Evolutionary conservation across 306 rosid genomes (phyloP).

Genomic region (Pterocarpus macrocarpus): DNA sequence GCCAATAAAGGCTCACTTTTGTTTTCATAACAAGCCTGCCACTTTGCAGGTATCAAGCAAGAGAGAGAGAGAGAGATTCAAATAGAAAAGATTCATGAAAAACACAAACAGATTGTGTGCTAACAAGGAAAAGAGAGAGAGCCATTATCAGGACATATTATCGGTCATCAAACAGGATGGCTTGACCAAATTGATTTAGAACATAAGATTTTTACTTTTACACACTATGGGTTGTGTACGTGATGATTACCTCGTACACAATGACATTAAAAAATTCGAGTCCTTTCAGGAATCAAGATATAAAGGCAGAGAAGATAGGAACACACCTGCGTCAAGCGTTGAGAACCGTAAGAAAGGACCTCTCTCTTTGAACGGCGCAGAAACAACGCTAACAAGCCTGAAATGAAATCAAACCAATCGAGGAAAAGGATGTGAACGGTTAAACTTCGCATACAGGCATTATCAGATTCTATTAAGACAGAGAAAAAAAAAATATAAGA

Average conservation of each 20-base stretch:
- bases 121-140: neutral
- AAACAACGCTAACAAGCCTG: neutral
- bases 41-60: neutral
- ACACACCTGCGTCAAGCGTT: conserved; percentile 12
- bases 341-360: neutral
- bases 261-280: neutral
- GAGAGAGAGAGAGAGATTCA: neutral
- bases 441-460: neutral
- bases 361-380: neutral
- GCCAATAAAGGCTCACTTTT: neutral
- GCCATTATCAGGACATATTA: neutral
- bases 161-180: neutral
- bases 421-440: neutral
- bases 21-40: neutral
- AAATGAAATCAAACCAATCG: neutral
- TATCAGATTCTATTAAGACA: neutral
- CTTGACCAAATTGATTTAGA: neutral
- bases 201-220: neutral
- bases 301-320: neutral
- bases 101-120: neutral
- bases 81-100: neutral
- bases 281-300: neutral
- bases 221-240: neutral
- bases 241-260: neutral
- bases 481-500: neutral